Base-by-base conservation (phyloP, 371 early-diverging fungal species). In the Mycotypha africana region DNA sequence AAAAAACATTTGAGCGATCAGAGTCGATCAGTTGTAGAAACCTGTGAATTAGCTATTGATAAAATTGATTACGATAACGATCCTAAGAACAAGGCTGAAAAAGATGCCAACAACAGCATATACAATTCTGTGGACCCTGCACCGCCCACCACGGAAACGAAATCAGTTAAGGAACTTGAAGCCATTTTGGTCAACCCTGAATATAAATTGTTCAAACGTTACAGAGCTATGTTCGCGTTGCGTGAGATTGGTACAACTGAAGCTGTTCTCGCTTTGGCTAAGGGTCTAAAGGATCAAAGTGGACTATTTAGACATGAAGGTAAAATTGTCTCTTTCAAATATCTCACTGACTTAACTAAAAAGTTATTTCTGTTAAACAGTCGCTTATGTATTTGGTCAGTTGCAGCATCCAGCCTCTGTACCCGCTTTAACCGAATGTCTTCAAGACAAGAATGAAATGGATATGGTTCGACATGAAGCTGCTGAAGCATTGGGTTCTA, bases 401-500 rank as follows among this genome's bases (percentile, higher is more conserved):
- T 82, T 99, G 82, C 93, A 94, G 69, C 91, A 94, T 57, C 85
- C 85, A 35, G 92, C 89, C 3, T 80, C 87, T 23, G 91, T 96
- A 1, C 92, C 92, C 24, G 81, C 92, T 21, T 74, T 99, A 44
- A 78, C 86, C 16, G 76, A 85, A 51, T 82, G 85, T 17, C 69
- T 92, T 34, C 68, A 71, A 31, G 87, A 95, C 59, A 49, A 71
- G 16, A 56, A 68, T 12, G 98, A 99, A 67, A 85, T 79, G 17
- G 77, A 86, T 47, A 99, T 99, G 97, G 99, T 99, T 7, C 86
- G 99, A 25, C 99, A 99, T 62, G 99, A 99, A 74, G 89, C 91
- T 47, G 99, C 99, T 20, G 99, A 99, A 76, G 99, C 99, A 6
- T 72, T 99, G 42, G 99, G 99, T n/a, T 91, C 96, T 2, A 95